Percentiles rank a stretch among this genome's conserved stretches.
Conservation (phyloP, 768 basidiomycete genomes). For the Wakefieldia striispora region DNA sequence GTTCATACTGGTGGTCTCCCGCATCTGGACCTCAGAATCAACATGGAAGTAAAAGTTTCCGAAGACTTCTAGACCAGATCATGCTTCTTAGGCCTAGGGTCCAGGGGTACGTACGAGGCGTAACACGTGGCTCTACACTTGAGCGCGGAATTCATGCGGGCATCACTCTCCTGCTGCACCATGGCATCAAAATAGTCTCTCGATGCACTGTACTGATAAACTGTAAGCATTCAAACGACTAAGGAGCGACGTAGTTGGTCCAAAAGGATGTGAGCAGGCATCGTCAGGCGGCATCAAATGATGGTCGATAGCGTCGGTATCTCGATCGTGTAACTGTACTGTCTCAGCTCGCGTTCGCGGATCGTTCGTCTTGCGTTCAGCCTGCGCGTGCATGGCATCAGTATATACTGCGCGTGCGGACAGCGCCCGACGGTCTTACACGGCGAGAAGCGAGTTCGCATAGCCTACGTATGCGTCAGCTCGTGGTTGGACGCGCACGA, state of each 20-base stretch:
- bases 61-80: background rate
- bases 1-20: no score
- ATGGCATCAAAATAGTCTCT: no score
- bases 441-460: conserved; percentile 11
- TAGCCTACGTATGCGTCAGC: conserved; percentile 4
- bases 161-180: no score
- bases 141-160: no score
- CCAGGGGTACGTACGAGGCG: no score
- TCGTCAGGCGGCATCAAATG: background rate
- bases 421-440: conserved; percentile 1
- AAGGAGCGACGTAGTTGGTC: background rate
- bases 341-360: conserved; percentile 10
- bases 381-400: background rate
- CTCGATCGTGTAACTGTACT: conserved; percentile 1
- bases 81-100: background rate
- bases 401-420: no score
- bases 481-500: background rate
- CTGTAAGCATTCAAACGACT: no score
- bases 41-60: no score
- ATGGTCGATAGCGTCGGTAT: conserved; percentile 6
- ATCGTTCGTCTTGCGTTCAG: conserved; percentile 8
- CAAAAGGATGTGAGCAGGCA: background rate
- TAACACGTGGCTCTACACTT: no score
- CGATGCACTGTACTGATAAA: no score
- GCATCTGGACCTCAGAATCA: no score